phyloP scores from a whole-genome alignment of 805 yeast genomes.

The Candida tibetensis region DNA sequence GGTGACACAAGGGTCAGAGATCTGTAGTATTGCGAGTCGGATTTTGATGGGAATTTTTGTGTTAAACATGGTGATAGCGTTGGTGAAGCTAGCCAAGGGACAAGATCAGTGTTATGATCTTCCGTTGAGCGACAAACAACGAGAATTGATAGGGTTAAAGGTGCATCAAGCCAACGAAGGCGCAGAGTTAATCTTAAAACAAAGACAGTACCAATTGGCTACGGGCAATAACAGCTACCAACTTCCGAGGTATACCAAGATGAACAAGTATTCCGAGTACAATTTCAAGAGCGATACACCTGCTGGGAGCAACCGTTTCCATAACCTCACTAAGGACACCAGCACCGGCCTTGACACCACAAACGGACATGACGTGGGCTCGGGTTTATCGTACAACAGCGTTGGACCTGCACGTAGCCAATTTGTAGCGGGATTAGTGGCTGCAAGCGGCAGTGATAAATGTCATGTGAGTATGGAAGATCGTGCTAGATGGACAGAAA shows the following conservation, averaged over 20 bases:
- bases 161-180: constrained; percentile 3
- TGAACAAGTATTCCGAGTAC: constrained; percentile 4
- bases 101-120: constrained; percentile 52
- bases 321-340: too few relatives aligned
- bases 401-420: background rate
- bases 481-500: constrained; percentile 1
- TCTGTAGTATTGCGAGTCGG: constrained; percentile 11
- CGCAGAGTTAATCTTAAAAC: constrained; percentile 20
- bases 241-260: constrained; percentile 21
- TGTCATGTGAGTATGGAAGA: background rate
- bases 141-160: constrained; percentile 44
- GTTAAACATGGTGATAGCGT: constrained; percentile 25
- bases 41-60: constrained; percentile 21
- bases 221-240: constrained; percentile 9
- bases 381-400: background rate
- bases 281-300: constrained; percentile 1
- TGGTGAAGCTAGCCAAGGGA: constrained; percentile 33
- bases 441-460: too few relatives aligned
- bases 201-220: constrained; percentile 18
- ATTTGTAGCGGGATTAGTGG: background rate
- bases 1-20: background rate
- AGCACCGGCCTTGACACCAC: too few relatives aligned
- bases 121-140: constrained; percentile 46
- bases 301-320: too few relatives aligned
- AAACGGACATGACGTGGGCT: too few relatives aligned